Evolutionary conservation across 2,329 filamentous ascomycete species (phyloP).

Genomic region (Septoria linicola): DNA sequence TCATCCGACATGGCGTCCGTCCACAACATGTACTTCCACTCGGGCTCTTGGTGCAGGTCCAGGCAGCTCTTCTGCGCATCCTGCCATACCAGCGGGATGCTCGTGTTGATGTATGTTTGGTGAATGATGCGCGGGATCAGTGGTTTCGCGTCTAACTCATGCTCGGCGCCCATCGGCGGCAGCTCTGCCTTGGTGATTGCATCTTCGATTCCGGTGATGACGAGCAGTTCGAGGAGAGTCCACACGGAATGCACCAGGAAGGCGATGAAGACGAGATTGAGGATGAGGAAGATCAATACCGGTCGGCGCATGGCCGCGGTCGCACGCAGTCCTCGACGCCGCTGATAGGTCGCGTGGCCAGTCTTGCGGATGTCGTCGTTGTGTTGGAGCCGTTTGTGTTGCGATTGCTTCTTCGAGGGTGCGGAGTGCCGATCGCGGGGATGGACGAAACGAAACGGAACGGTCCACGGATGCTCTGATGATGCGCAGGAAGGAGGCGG

Average conservation of each 20-base stretch:
- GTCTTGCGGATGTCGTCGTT: neutral
- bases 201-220: slow-evolving; percentile 66
- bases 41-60: slow-evolving; percentile 55
- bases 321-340: slow-evolving; percentile 18
- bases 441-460: too few relatives aligned
- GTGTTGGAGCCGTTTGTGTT: neutral
- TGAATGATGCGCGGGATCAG: slow-evolving; percentile 76
- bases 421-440: neutral
- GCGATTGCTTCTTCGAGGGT: neutral
- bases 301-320: slow-evolving; percentile 56
- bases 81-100: slow-evolving; percentile 65
- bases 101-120: slow-evolving; percentile 72
- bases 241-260: slow-evolving; percentile 67
- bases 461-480: too few relatives aligned
- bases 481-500: too few relatives aligned
- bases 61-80: slow-evolving; percentile 65
- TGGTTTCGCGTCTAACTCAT: slow-evolving; percentile 44
- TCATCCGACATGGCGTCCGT: slow-evolving; percentile 67
- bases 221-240: slow-evolving; percentile 68
- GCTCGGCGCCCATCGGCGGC: slow-evolving; percentile 61
- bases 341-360: neutral
- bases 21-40: slow-evolving; percentile 81
- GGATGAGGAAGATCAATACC: slow-evolving; percentile 62
- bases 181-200: slow-evolving; percentile 66
- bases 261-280: slow-evolving; percentile 63